Evolutionary conservation across 208 protist genomes (phyloP).

Genomic region (Porcisia hertigi): DNA sequence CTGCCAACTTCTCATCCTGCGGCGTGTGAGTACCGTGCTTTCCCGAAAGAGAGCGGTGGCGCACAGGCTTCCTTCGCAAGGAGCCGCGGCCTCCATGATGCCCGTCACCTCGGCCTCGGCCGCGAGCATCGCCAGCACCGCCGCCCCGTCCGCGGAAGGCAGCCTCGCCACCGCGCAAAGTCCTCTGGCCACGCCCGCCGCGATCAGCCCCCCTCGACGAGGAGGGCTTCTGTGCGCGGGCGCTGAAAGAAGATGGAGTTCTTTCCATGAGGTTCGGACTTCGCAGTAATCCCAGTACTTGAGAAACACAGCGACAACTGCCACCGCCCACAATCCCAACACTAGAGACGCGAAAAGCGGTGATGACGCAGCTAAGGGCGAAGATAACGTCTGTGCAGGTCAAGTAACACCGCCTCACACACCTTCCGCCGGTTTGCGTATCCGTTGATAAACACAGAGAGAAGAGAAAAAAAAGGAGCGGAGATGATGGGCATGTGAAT

Average conservation of each 20-base stretch:
- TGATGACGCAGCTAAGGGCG: background rate
- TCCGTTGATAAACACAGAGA: background rate
- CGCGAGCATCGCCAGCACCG: conserved; percentile 7
- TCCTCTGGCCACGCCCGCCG: background rate
- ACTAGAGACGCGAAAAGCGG: background rate
- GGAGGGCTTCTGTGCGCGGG: background rate
- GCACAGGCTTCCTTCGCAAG: conserved; percentile 5
- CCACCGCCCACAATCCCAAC: background rate
- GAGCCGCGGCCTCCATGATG: conserved; percentile 3
- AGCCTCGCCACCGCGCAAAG: too few relatives aligned
- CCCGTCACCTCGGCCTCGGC: background rate
- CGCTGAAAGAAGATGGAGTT: background rate
- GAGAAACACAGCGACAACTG: background rate
- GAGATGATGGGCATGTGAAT: background rate
- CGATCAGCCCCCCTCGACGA: background rate
- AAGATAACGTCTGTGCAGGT: background rate
- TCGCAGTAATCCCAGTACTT: background rate
- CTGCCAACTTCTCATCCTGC: conserved; percentile 18
- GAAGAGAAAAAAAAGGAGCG: background rate
- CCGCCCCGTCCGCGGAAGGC: background rate
- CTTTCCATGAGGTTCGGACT: conserved; percentile 1
- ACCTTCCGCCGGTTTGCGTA: background rate
- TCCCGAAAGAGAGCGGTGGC: conserved; percentile 31
- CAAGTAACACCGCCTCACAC: too few relatives aligned
- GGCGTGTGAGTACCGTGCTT: conserved; percentile 27